Base-by-base conservation (phyloP, 805 yeast species). In the Yamadazyma philogaea region DNA sequence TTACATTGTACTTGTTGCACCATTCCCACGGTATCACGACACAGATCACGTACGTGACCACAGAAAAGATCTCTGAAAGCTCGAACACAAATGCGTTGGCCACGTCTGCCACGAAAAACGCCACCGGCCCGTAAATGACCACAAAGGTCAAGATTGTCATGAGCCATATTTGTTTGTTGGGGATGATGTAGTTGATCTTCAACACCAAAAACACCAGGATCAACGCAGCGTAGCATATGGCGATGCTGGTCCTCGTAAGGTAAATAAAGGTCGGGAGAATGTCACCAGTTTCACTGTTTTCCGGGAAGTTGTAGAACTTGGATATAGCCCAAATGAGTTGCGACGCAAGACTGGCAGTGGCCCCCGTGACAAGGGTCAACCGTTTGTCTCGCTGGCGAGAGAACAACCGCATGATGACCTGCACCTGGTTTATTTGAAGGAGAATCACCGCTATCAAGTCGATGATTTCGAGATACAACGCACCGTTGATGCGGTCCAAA, bases 11-110 rank as follows among this genome's bases (percentile, higher is more conserved):
- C 48, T 84, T 70, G 54, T 84, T 85, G 47, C 84, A 74, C 91
- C 95, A 87, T 60, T 86, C 95, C 93, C 95, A 85, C 0, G 86
- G 86, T 8, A 83, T 72, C 6, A 84, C 84, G 22, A 87, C 84
- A 27, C 87, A 76, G 16, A 83, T 69, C 7, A 84, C 77, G 56
- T 82, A 83, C n/a, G 83, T 76, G 1, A 85, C 81, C 15, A 86
- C 76, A 34, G 84, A 81, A 60, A 85, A 84, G 34, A 85, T 68
- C 55, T 85, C 91, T 16, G 88, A 79, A 39, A 85, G 66, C 48
- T 82, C 84, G 44, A 76, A 76, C n/a, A 82, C 80, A 85, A 89
- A 87, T 5, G 81, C 71, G 57, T 79, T 81, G 0, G 90, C 74
- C 3, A 87, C 78, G 63, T 86, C 95, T 4, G 88, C 84, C 37